Evolutionary conservation across 2,329 filamentous ascomycete species (phyloP).

Genomic region (Penicillium sp.): DNA sequence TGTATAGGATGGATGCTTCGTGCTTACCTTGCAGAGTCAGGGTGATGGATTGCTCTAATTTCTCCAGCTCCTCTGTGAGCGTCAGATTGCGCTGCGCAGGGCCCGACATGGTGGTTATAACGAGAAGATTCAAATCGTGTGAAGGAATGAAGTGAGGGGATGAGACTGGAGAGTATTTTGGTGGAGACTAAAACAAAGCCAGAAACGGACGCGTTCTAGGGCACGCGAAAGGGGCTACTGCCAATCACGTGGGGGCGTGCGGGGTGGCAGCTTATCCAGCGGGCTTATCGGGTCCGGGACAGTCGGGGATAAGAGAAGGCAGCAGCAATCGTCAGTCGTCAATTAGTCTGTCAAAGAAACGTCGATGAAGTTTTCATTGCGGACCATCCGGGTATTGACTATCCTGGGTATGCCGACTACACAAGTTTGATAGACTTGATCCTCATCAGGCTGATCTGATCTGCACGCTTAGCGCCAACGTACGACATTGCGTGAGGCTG

Average conservation of each 20-base stretch:
- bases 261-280: slow-evolving; percentile 15
- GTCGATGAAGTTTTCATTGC: background rate
- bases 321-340: background rate
- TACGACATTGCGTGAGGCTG: background rate
- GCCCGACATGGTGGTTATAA: slow-evolving; percentile 19
- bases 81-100: slow-evolving; percentile 60
- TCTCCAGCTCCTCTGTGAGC: slow-evolving; percentile 91
- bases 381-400: background rate
- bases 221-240: slow-evolving; percentile 28
- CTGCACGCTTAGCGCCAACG: background rate
- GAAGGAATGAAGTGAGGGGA: background rate
- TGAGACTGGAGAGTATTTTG: slow-evolving; percentile 15
- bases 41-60: slow-evolving; percentile 93
- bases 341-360: background rate
- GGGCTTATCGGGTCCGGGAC: slow-evolving; percentile 5
- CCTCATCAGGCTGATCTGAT: background rate
- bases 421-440: background rate
- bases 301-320: slow-evolving; percentile 10
- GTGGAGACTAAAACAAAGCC: slow-evolving; percentile 24
- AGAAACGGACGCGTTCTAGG: slow-evolving; percentile 30
- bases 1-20: background rate
- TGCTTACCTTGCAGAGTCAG: slow-evolving; percentile 79
- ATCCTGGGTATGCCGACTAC: background rate
- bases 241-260: slow-evolving; percentile 26
- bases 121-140: background rate